These are phyloP conservation scores for Colletotrichum orbiculare DNA, from an alignment of 2,329 filamentous ascomycete species.

Conservation along the genomic window DNA sequence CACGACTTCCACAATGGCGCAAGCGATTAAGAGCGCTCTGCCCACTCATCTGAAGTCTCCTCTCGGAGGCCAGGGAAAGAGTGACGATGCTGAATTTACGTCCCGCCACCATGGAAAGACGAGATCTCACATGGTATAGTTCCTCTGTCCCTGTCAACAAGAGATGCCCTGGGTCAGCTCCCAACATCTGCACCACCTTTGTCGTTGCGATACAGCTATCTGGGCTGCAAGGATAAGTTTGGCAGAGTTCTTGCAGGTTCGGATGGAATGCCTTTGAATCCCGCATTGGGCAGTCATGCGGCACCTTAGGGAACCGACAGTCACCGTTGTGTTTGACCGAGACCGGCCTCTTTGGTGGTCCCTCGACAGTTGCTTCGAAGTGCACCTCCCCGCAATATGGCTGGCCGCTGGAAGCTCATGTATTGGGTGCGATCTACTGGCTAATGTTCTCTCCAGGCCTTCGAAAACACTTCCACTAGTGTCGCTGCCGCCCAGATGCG, in stretches of 20 bases:
- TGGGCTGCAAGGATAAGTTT: too few species aligned
- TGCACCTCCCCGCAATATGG: neutral
- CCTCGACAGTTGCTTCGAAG: neutral
- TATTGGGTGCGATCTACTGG: slow-evolving; percentile 44
- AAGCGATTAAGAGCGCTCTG: slow-evolving; percentile 78
- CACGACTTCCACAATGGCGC: slow-evolving; percentile 68
- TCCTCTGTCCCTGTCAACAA: neutral
- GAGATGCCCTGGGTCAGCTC: slow-evolving; percentile 26
- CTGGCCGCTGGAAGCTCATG: neutral
- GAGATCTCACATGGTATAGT: slow-evolving; percentile 85
- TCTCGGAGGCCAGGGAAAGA: slow-evolving; percentile 49
- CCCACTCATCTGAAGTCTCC: slow-evolving; percentile 82
- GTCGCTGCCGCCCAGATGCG: slow-evolving; percentile 99
- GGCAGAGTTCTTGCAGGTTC: too few species aligned
- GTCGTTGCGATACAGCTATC: neutral
- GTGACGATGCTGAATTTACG: slow-evolving; percentile 61
- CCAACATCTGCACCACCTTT: neutral
- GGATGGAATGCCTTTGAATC: too few species aligned
- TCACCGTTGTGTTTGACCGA: too few species aligned
- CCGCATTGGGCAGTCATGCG: too few species aligned
- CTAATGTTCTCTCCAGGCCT: slow-evolving; percentile 72
- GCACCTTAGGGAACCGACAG: too few species aligned
- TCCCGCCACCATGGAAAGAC: slow-evolving; percentile 85
- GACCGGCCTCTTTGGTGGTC: too few species aligned
- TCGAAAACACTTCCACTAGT: slow-evolving; percentile 98